Evolutionary conservation across 192 early-diverging fungal genomes (phyloP), one percentile per base, ranked within the genome.

Genomic region (Phlyctochytrium bullatum): DNA sequence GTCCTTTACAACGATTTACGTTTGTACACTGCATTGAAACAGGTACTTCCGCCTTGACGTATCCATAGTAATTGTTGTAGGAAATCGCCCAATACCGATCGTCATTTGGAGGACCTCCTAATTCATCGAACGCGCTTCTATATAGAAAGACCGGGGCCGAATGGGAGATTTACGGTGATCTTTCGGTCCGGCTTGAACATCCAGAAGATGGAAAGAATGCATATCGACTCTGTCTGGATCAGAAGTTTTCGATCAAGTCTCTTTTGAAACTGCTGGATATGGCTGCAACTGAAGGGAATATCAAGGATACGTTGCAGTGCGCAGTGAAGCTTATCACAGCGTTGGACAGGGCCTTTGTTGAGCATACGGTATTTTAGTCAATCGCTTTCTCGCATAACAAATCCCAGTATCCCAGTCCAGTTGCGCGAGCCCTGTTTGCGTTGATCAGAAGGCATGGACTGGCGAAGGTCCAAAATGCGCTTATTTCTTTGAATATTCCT

Each of bases 101-200:
- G 23, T 50, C 57, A 31, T 24, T 35, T 6, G 34, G 51, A 33
- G 61, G 52, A 23, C 36, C 68, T 33, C 68, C 36, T 3, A 16
- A 29, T 36, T 47, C 40, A 14, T 47, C 40, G 40, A 92, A 50
- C 34, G 69, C 73, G 2, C 75, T 92, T 34, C 76, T 90, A 29
- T 93, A 94, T 69, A 91, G 92, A 32, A 96, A 96, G 78, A 95
- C 93, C 24, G 92, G 90, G 59, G 91, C 94, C 33, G 97, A 99
- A 73, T 99, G 97, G 97, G 97, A 99, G 75, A 84, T 96, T 27
- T 90, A 94, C 60, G 97, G 96, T 27, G 94, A 99, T 65, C 81
- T 99, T 53, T 91, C 92, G 0, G 79, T 88, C 51, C 87, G 97
- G 33, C 76, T 99, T 34, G 86, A 90, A 54, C 91, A 96, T 62